These are phyloP conservation scores for Podila minutissima DNA, from an alignment of 192 early-diverging fungal genomes.

Conservation along the genomic window DNA sequence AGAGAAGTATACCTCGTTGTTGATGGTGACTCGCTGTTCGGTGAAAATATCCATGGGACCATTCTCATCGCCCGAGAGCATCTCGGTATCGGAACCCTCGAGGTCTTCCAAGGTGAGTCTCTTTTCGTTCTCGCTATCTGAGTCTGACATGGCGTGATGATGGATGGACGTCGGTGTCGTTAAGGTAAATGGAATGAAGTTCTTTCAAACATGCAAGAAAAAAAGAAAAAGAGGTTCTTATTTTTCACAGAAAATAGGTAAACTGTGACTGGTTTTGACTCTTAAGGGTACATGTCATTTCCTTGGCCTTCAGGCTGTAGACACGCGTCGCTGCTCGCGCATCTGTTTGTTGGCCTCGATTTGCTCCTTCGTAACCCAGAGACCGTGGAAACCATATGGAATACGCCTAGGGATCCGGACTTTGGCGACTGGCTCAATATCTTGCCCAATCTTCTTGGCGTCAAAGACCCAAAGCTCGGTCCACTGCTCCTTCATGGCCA, in stretches of 20 bases:
- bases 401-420: conserved; percentile 34
- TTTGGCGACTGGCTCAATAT: conserved; percentile 24
- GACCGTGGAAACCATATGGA: conserved; percentile 43
- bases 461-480: conserved; percentile 47
- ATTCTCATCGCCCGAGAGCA: conserved; percentile 42
- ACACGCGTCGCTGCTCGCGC: not conserved
- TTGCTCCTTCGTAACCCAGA: conserved; percentile 25
- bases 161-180: conserved; percentile 6
- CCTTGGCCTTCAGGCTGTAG: no score
- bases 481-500: conserved; percentile 19
- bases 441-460: conserved; percentile 33
- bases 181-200: not conserved
- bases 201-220: not conserved
- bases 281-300: no score
- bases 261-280: no score
- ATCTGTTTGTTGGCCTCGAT: conserved; percentile 33
- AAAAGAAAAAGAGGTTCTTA: not conserved
- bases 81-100: conserved; percentile 7
- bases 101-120: conserved; percentile 46
- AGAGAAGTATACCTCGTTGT: conserved; percentile 19
- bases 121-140: conserved; percentile 47
- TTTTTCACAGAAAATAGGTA: no score
- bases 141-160: conserved; percentile 39
- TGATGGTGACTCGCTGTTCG: conserved; percentile 37
- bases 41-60: conserved; percentile 41